Evolutionary conservation across 331 rosid genomes (phyloP).

Genomic region (Rhamnella rubrinervis): DNA sequence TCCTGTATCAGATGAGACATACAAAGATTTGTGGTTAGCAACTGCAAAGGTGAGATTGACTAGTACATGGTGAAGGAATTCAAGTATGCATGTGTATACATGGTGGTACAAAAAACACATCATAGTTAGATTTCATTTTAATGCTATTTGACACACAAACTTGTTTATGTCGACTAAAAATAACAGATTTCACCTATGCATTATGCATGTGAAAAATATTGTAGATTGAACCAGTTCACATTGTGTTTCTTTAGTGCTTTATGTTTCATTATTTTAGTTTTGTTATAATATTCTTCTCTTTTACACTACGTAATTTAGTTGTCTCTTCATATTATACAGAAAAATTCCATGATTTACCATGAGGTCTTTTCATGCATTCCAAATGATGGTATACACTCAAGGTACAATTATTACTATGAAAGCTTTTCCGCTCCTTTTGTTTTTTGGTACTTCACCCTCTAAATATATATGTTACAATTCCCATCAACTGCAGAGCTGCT

Average conservation of each 20-base stretch:
- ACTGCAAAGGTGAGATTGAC: slow-evolving; percentile 42
- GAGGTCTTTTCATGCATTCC: slow-evolving; percentile 52
- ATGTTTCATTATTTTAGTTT: slow-evolving; percentile 3
- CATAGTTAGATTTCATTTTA: no score
- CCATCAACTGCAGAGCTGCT: slow-evolving; percentile 28
- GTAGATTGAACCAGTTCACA: no score
- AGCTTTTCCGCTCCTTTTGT: not conserved
- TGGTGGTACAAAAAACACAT: no score
- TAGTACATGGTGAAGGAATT: no score
- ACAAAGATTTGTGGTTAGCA: slow-evolving; percentile 45
- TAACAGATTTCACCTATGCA: no score
- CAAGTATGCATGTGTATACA: no score
- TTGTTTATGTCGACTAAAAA: no score
- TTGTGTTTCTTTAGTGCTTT: no score
- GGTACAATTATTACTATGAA: slow-evolving; percentile 21
- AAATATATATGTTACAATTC: not conserved
- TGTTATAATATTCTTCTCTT: not conserved
- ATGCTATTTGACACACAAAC: no score
- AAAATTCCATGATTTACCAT: slow-evolving; percentile 38
- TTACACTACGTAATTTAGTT: not conserved
- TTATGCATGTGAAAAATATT: no score
- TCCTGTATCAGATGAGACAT: slow-evolving; percentile 47
- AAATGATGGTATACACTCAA: slow-evolving; percentile 37
- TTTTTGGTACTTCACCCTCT: not conserved
- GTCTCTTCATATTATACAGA: slow-evolving; percentile 22